Percentiles rank a stretch among this genome's conserved stretches.
phyloP scores from a whole-genome alignment of 371 early-diverging fungal species.

The Actinomucor elegans region DNA sequence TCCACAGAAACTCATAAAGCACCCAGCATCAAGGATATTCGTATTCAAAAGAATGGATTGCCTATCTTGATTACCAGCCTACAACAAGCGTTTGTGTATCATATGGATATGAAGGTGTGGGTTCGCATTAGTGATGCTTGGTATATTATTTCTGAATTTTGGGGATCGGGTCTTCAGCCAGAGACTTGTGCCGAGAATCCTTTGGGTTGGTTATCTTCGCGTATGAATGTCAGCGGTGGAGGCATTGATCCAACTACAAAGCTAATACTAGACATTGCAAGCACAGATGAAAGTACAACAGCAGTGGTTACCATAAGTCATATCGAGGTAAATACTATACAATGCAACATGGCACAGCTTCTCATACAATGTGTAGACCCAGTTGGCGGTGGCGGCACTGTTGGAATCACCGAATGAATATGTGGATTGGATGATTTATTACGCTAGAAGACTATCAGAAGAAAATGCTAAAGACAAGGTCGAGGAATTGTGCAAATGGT shows the following conservation, averaged over 20 bases:
- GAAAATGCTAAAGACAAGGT: slow-evolving; percentile 63
- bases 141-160: slow-evolving; percentile 60
- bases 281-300: slow-evolving; percentile 17
- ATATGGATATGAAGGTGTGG: slow-evolving; percentile 71
- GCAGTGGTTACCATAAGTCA: slow-evolving; percentile 33
- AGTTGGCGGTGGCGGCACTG: slow-evolving; percentile 60
- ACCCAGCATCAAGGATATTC: slow-evolving; percentile 60
- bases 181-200: slow-evolving; percentile 16
- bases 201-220: slow-evolving; percentile 35
- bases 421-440: slow-evolving; percentile 62
- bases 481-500: slow-evolving; percentile 72
- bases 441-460: slow-evolving; percentile 69
- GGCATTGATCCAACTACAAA: slow-evolving; percentile 29
- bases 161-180: slow-evolving; percentile 21
- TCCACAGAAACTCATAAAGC: slow-evolving; percentile 31
- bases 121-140: slow-evolving; percentile 67
- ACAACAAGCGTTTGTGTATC: slow-evolving; percentile 76
- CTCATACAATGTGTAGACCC: slow-evolving; percentile 40
- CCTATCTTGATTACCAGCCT: slow-evolving; percentile 73
- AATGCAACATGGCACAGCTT: too few species aligned
- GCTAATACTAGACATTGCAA: slow-evolving; percentile 23
- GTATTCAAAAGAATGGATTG: slow-evolving; percentile 63
- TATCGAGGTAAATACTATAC: slow-evolving; percentile 44
- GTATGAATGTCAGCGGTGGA: slow-evolving; percentile 6
- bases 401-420: slow-evolving; percentile 66